Percentiles rank a stretch among this genome's conserved stretches.
Evolutionary conservation across 768 basidiomycete species (phyloP).

Genomic region (Suillus weaverae): DNA sequence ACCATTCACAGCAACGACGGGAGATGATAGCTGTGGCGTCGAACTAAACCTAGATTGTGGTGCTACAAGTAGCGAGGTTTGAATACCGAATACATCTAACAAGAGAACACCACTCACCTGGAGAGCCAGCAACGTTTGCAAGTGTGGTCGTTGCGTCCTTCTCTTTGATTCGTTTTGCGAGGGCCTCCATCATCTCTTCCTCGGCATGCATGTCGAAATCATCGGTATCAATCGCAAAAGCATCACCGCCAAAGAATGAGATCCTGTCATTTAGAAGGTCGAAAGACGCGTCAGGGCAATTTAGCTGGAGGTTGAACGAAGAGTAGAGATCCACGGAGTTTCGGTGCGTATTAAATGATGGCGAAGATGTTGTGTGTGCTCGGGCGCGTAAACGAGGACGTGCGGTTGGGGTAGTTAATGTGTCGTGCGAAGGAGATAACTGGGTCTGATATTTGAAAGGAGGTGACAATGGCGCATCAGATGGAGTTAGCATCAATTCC

Average conservation of each 20-base stretch:
- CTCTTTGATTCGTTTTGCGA: slow-evolving; percentile 13
- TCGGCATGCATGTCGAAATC: slow-evolving; percentile 26
- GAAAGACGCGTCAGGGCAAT: slow-evolving; percentile 35
- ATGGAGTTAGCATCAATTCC: slow-evolving; percentile 1
- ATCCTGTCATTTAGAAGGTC: slow-evolving; percentile 37
- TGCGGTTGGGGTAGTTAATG: slow-evolving; percentile 8
- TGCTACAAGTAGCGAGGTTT: background rate
- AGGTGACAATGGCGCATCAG: slow-evolving; percentile 2
- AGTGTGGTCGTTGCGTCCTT: slow-evolving; percentile 4
- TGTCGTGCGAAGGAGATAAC: slow-evolving; percentile 1
- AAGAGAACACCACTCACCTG: background rate
- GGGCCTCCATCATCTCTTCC: slow-evolving; percentile 23
- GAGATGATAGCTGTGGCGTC: background rate
- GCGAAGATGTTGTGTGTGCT: slow-evolving; percentile 9
- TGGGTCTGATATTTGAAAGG: background rate
- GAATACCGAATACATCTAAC: background rate
- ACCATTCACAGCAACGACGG: background rate
- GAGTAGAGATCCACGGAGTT: slow-evolving; percentile 35
- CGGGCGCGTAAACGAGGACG: slow-evolving; percentile 14
- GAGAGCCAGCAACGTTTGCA: background rate
- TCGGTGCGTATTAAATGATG: slow-evolving; percentile 23
- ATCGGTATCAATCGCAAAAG: slow-evolving; percentile 26
- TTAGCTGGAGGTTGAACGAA: slow-evolving; percentile 35
- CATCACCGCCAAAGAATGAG: slow-evolving; percentile 33
- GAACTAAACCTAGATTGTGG: background rate